Evolutionary conservation across 108 stramenopile genomes (phyloP), one percentile per base, ranked within the genome.

Genomic region (Nannochloropsis salina): DNA sequence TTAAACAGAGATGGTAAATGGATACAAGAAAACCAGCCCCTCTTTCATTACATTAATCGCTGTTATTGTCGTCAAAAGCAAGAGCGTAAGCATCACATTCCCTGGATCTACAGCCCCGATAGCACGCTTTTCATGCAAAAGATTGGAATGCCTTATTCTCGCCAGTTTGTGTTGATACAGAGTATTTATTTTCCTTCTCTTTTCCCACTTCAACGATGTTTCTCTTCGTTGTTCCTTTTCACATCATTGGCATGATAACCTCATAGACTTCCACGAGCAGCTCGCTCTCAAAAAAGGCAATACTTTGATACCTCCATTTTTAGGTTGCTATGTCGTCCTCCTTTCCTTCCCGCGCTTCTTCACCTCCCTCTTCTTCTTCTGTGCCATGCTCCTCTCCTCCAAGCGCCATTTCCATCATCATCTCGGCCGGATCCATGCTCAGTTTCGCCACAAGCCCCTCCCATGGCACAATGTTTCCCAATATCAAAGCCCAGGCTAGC

Each of bases 401-500:
- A 6, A n/a, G 15, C 61, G 61, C 61, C n/a, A 74, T n/a, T n/a
- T 74, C n/a, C 61, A 6, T 74, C 61, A 74, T 74, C 61, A 74
- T 74, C 8, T 74, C 61, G 61, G 61, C 61, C 2, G 61, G 61
- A n/a, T 74, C 61, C 61, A 74, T 74, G 61, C 61, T 74, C 3
- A 74, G 61, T 4, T 15, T 74, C 61, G 61, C 61, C 61, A 74
- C 61, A 4, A 74, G 20, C 6, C 61, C 61, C n/a, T 74, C 61
- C 61, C 61, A 74, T n/a, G 61, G 61, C 61, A 74, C 61, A 15
- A 74, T n/a, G 20, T n/a, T n/a, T n/a, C 61, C 61, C 61, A 74
- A 74, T n/a, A 74, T 74, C 61, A n/a, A 15, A 74, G 61, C 61
- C 61, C 61, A 74, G 3, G 61, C 61, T 3, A 74, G 15, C 61